Evolutionary conservation across 2,329 filamentous ascomycete genomes (phyloP).

Genomic region (Aureobasidium pullulans): DNA sequence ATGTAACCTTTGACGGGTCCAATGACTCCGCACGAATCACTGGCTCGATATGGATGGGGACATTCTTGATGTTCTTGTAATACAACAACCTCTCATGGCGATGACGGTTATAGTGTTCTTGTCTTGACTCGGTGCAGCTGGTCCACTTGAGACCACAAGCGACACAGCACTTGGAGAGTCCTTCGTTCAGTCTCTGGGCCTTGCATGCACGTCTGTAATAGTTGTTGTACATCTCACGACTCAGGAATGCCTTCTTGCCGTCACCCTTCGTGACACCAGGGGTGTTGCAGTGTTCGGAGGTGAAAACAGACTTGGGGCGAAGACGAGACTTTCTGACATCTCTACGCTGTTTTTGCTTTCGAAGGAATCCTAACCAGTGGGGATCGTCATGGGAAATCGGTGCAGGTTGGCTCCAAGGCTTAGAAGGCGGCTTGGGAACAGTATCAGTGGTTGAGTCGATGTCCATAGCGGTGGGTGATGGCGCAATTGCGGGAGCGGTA

Average conservation of each 20-base stretch:
- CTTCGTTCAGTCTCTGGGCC: neutral
- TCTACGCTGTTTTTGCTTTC: neutral
- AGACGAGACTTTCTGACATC: neutral
- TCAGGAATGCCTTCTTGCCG: neutral
- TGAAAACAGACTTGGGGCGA: constrained; percentile 3
- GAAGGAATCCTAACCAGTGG: neutral
- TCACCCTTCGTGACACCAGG: neutral
- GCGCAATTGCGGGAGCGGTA: too few species aligned
- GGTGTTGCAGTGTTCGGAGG: neutral
- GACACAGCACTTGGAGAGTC: neutral
- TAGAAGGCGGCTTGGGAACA: neutral
- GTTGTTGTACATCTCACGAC: neutral
- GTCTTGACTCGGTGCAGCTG: neutral
- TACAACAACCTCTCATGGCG: neutral
- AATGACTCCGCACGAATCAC: neutral
- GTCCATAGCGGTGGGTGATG: neutral
- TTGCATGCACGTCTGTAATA: neutral
- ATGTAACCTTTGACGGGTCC: neutral
- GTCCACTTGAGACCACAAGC: constrained; percentile 3
- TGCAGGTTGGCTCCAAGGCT: neutral
- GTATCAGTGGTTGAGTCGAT: neutral
- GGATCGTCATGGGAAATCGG: neutral
- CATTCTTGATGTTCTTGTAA: neutral
- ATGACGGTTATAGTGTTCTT: constrained; percentile 3
- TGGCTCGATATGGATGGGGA: neutral